Base-by-base conservation (phyloP, 768 basidiomycete species). In the Serendipita indica region DNA sequence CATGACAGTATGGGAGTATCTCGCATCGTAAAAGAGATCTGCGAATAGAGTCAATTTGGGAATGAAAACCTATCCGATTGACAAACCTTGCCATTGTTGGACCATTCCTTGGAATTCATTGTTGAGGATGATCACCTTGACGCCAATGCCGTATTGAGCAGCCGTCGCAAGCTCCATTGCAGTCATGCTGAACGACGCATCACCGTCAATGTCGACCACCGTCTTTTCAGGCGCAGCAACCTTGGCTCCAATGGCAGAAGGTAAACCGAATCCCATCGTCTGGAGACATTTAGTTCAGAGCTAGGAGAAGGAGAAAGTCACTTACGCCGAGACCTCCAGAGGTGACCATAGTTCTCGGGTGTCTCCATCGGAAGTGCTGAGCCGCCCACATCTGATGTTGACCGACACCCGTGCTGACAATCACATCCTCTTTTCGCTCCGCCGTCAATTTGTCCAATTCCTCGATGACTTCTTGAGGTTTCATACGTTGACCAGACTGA, bases 341-440 rank as follows among this genome's bases (percentile, higher is more conserved):
- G 13, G 92, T 90, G 58, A 94, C 82, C 84, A 97, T 78, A 45
- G 88, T 78, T 39, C 83, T 77, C 0, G 96, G 96, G 52, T 84
- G 73, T 61, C 73, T 86, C 93, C 93, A 99, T 60, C 93, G 77
- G 72, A 81, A 98, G 69, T 84, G 77, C 70, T 99, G 96, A 39
- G 89, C 89, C 1, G 94, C 94, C 92, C 91, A 98, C 96, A 98
- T 98, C 72, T 99, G 94, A 73, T 98, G 96, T 69, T 99, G 96
- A 5, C 96, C 96, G 20, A 99, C 96, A 64, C 96, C 96, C 14
- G 96, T 99, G 10, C 89, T 71, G 57, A 99, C 72, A 66, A 99
- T 72, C 35, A 96, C 79, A 22, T 97, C 82, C 60, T 89, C 85
- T 73, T 98, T 94, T 70, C 74, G 79, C 60, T 85, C 76, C 49